Evolutionary conservation across 257 asterid species (phyloP).

Genomic region (Salvia miltiorrhiza): DNA sequence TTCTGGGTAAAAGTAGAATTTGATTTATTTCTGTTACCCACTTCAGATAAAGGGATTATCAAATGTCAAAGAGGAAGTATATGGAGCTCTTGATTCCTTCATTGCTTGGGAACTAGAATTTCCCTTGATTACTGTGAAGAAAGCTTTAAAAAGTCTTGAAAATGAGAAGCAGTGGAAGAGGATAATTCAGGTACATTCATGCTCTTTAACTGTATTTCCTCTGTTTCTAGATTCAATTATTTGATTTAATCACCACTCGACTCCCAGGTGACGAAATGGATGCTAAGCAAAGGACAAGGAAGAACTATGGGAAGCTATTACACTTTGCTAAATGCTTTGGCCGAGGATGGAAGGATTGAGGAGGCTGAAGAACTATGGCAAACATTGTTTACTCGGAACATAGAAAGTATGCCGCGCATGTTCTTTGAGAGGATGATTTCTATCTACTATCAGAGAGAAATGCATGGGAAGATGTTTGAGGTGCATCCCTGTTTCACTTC

Average conservation of each 20-base stretch:
- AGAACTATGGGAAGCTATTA: slow-evolving; percentile 96
- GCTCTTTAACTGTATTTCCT: background rate
- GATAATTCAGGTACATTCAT: slow-evolving; percentile 64
- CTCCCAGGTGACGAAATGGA: slow-evolving; percentile 82
- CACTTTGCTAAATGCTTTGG: slow-evolving; percentile 74
- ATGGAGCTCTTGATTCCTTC: slow-evolving; percentile 93
- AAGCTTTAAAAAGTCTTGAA: slow-evolving; percentile 83
- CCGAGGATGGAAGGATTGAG: slow-evolving; percentile 84
- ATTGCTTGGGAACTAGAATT: slow-evolving; percentile 96
- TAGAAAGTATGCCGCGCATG: slow-evolving; percentile 88
- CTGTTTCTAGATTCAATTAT: slow-evolving; percentile 8
- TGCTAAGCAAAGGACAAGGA: slow-evolving; percentile 97
- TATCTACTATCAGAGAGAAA: slow-evolving; percentile 59
- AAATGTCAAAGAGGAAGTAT: slow-evolving; percentile 93
- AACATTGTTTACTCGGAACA: slow-evolving; percentile 63
- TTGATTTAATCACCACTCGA: background rate
- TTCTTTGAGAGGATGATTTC: slow-evolving; percentile 85
- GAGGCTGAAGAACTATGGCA: slow-evolving; percentile 94
- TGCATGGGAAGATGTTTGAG: slow-evolving; percentile 91
- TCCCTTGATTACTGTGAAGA: slow-evolving; percentile 84
- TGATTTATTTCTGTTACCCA: slow-evolving; percentile 11
- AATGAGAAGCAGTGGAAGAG: slow-evolving; percentile 84
- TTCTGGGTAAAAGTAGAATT: background rate
- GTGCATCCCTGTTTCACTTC: slow-evolving; percentile 31
- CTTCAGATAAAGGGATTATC: slow-evolving; percentile 77